Percentiles rank a stretch among this genome's conserved stretches.
phyloP scores from a whole-genome alignment of 805 yeast species.

The Metschnikowia reukaufii region DNA sequence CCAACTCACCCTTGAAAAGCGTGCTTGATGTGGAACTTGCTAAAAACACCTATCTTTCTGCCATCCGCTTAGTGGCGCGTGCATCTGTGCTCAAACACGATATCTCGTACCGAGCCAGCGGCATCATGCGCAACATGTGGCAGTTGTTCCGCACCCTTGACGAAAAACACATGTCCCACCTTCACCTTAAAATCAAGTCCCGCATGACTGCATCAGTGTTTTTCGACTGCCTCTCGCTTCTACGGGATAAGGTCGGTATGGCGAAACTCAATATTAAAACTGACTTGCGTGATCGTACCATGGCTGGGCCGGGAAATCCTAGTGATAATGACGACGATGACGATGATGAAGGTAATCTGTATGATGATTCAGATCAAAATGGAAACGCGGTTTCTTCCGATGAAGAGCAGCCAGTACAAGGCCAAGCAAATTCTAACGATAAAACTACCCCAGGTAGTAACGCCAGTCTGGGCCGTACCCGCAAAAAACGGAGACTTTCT shows the following conservation, averaged over 20 bases:
- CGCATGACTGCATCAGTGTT: slow-evolving; percentile 92
- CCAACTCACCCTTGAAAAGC: slow-evolving; percentile 69
- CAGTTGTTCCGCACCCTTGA: slow-evolving; percentile 71
- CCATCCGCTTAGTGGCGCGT: slow-evolving; percentile 65
- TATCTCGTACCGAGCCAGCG: slow-evolving; percentile 88
- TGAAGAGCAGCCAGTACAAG: slow-evolving; percentile 25
- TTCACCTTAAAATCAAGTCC: slow-evolving; percentile 62
- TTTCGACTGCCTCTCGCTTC: slow-evolving; percentile 83
- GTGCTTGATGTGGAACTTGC: slow-evolving; percentile 73
- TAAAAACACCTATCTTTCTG: slow-evolving; percentile 62
- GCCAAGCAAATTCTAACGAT: slow-evolving; percentile 21
- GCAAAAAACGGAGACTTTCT: slow-evolving; percentile 51
- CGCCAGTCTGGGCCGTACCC: slow-evolving; percentile 31
- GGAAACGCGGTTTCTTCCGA: slow-evolving; percentile 11
- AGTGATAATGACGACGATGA: slow-evolving; percentile 31
- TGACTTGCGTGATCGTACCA: slow-evolving; percentile 26
- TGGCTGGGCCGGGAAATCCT: slow-evolving; percentile 22
- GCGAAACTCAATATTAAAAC: slow-evolving; percentile 50
- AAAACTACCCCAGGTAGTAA: slow-evolving; percentile 42
- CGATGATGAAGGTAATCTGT: slow-evolving; percentile 1
- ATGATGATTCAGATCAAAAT: slow-evolving; percentile 24
- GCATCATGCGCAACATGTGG: slow-evolving; percentile 95
- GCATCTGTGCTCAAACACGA: slow-evolving; percentile 91
- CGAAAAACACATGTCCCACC: slow-evolving; percentile 44
- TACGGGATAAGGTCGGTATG: slow-evolving; percentile 88